phyloP scores from a whole-genome alignment of 2,329 filamentous ascomycete genomes.

The Penicillium sp. region DNA sequence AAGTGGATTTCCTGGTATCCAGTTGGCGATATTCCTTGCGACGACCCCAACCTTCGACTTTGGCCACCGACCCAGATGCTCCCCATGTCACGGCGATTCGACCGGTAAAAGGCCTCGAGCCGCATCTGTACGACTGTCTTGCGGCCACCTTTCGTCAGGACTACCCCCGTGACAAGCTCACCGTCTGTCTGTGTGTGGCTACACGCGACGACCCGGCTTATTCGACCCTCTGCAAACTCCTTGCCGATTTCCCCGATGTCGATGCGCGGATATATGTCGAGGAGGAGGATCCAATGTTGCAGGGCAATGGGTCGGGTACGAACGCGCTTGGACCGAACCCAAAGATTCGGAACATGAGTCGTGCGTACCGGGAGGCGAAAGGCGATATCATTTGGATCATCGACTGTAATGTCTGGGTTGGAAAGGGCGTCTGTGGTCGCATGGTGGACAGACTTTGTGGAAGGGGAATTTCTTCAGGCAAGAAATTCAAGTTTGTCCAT shows the following conservation, averaged over 20 bases:
- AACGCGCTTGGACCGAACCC: constrained; percentile 85
- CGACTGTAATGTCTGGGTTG: constrained; percentile 96
- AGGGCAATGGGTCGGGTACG: constrained; percentile 54
- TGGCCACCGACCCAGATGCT: constrained; percentile 52
- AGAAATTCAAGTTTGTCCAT: constrained; percentile 86
- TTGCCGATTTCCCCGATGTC: constrained; percentile 71
- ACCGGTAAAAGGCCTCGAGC: constrained; percentile 90
- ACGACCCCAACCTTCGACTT: constrained; percentile 49
- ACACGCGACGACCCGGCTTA: constrained; percentile 75
- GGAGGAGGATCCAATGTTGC: constrained; percentile 74
- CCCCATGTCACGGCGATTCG: constrained; percentile 90
- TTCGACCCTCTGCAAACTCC: constrained; percentile 69
- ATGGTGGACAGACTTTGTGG: constrained; percentile 90
- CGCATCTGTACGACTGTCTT: constrained; percentile 88
- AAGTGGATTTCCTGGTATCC: constrained; percentile 1
- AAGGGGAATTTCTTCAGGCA: constrained; percentile 51
- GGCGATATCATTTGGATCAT: constrained; percentile 91
- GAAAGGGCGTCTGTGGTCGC: constrained; percentile 73
- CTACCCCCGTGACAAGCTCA: constrained; percentile 76
- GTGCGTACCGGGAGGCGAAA: constrained; percentile 84
- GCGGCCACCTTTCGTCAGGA: constrained; percentile 80
- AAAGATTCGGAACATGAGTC: constrained; percentile 97
- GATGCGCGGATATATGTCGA: constrained; percentile 79
- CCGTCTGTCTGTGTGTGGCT: constrained; percentile 80
- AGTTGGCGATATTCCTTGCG: constrained; percentile 61